Conservation (phyloP, 768 basidiomycete species). For the Rossbeevera mucosa region DNA sequence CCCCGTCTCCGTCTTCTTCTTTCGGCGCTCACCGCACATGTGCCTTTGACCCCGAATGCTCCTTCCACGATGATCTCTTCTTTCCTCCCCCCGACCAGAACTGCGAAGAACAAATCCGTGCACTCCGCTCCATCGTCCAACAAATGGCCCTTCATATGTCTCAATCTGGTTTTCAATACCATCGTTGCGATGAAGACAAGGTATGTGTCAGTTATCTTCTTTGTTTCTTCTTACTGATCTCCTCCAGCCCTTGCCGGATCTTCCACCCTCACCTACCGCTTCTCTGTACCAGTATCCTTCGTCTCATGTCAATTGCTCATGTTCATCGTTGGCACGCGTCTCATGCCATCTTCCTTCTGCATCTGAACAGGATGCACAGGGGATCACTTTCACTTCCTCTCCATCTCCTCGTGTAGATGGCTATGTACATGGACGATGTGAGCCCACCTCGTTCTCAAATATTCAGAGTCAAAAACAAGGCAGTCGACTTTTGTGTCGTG, state of each 20-base stretch:
- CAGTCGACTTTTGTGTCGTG: constrained; percentile 3
- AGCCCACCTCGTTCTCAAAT: constrained; percentile 1
- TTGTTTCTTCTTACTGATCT: background rate
- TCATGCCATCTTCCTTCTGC: constrained; percentile 31
- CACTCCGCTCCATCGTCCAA: constrained; percentile 34
- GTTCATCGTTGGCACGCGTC: constrained; percentile 26
- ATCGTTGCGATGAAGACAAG: constrained; percentile 7
- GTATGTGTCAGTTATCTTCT: background rate
- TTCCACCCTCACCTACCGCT: constrained; percentile 25
- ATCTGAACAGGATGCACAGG: constrained; percentile 27
- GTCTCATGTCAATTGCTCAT: constrained; percentile 20
- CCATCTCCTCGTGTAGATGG: constrained; percentile 15
- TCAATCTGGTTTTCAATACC: background rate
- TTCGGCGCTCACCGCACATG: constrained; percentile 22
- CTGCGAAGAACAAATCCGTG: constrained; percentile 26
- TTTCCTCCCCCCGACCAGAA: constrained; percentile 22
- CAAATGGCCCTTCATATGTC: constrained; percentile 31
- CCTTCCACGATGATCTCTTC: constrained; percentile 34
- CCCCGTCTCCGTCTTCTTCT: constrained; percentile 30
- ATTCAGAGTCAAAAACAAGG: constrained; percentile 11
- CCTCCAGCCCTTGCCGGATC: constrained; percentile 15
- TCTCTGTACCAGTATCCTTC: constrained; percentile 21
- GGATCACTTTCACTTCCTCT: constrained; percentile 18
- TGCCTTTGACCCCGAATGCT: constrained; percentile 18
- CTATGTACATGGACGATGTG: constrained; percentile 6